phyloP scores from a whole-genome alignment of 306 rosid genomes.

The Glycine tomentella region DNA sequence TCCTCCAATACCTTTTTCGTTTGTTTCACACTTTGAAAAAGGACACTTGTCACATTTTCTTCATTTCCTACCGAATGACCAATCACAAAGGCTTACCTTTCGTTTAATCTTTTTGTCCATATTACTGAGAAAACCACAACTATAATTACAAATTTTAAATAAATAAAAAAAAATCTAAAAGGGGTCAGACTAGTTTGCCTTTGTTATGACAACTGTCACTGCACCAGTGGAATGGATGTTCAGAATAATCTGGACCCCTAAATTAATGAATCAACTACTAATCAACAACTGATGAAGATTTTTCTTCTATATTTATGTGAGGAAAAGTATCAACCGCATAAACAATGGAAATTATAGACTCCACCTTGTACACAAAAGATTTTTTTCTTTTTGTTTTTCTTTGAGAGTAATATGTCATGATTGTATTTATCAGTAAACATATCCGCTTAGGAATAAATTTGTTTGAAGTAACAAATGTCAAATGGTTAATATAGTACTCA shows the following conservation, averaged over 20 bases:
- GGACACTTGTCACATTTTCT: constrained; percentile 36
- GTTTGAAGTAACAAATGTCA: not conserved
- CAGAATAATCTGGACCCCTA: not conserved
- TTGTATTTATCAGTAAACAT: not conserved
- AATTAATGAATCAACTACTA: not conserved
- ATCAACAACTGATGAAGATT: not conserved
- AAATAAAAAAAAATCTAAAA: not conserved
- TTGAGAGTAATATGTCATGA: no score
- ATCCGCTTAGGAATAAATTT: not conserved
- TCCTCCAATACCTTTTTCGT: not conserved
- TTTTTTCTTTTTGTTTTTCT: no score
- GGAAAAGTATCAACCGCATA: no score
- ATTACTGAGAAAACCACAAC: not conserved
- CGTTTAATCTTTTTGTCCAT: not conserved
- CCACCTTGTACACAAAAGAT: not conserved
- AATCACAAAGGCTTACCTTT: constrained; percentile 18
- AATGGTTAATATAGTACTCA: not conserved
- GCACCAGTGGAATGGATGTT: not conserved
- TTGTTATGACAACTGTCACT: constrained; percentile 1
- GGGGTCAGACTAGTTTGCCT: no score
- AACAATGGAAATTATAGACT: not conserved
- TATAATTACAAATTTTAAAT: no score
- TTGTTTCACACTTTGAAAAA: not conserved
- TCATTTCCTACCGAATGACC: constrained; percentile 36
- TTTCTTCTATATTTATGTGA: not conserved